Evolutionary conservation across 306 rosid species (phyloP), one percentile per base, ranked within the genome.

Genomic region (Ammopiptanthus mongolicus): DNA sequence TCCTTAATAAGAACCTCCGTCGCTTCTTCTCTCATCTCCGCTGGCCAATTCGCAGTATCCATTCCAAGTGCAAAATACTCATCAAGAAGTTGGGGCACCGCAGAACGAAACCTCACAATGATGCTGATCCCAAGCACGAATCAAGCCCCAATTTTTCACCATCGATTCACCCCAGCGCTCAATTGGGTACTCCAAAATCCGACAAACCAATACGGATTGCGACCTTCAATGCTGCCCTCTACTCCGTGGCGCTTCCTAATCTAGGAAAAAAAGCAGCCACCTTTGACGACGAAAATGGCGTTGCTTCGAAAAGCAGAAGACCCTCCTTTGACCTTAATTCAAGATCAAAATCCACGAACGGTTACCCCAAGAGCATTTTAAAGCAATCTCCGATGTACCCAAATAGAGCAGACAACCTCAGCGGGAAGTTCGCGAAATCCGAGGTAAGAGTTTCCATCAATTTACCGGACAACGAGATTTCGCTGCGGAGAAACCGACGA

Each of bases 151-250:
- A 81, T 80, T 66, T 77, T 39, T 74, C 88, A 10, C 64, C 91
- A 0, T 3, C 79, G 5, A 86, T 88, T 57, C 87, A 87, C 31
- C 92, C 93, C 0, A 91, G 86, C 37, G 65, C 83, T 1, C 84
- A 88, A 36, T 15, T 84, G 83, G 76, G 57, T 47, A 67, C 8
- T 4, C 61, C 28, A 18, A 79, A 75, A 13, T 25, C 86, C 1
- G 74, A 77, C 19, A 69, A 69, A 28, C 75, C 73, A 0, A 80
- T 95, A 6, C 88, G 97, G 57, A 77, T 95, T 9, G 98, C 97
- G 0, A 90, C 97, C 3, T 91, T 95, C 55, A 95, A 91, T 76
- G 98, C 97, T n/a, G 98, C 98, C 48, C 89, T 92, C 42, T 91
- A 91, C 80, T 90, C 95, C 68, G 90, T 94, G 98, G 90, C 93